Conservation (phyloP, 2,329 filamentous ascomycete species). For the Nothophoma quercina region DNA sequence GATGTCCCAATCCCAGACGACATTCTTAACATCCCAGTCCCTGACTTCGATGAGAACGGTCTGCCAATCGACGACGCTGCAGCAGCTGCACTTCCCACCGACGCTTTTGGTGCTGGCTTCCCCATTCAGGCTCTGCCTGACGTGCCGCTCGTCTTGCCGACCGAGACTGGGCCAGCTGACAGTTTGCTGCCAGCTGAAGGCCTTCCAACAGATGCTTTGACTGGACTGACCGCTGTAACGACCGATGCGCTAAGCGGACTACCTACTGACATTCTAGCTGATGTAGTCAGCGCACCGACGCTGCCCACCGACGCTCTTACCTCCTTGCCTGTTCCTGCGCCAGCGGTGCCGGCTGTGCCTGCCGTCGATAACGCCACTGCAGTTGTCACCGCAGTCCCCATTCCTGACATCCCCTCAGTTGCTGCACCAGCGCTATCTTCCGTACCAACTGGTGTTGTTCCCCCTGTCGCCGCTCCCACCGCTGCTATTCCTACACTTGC, state of each 20-base stretch:
- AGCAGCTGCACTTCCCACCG: background rate
- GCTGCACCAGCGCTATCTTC: too few relatives aligned
- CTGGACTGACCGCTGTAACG: background rate
- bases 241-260: constrained; percentile 8
- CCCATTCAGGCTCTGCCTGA: constrained; percentile 7
- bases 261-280: background rate
- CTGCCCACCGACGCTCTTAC: background rate
- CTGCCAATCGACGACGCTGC: background rate
- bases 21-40: too few relatives aligned
- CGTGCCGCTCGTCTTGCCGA: constrained; percentile 1
- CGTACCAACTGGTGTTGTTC: too few relatives aligned
- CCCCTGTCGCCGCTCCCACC: too few relatives aligned
- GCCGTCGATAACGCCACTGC: background rate
- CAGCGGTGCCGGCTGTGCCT: background rate
- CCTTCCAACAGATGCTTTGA: background rate
- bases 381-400: background rate
- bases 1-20: too few relatives aligned
- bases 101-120: constrained; percentile 9
- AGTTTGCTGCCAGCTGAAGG: background rate
- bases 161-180: background rate
- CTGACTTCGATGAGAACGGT: background rate
- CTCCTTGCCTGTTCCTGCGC: background rate
- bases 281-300: too few relatives aligned
- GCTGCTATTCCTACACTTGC: too few relatives aligned
- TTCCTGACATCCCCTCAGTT: too few relatives aligned